Base-by-base conservation (phyloP, 1,284 basidiomycete genomes). In the Grifola frondosa region DNA sequence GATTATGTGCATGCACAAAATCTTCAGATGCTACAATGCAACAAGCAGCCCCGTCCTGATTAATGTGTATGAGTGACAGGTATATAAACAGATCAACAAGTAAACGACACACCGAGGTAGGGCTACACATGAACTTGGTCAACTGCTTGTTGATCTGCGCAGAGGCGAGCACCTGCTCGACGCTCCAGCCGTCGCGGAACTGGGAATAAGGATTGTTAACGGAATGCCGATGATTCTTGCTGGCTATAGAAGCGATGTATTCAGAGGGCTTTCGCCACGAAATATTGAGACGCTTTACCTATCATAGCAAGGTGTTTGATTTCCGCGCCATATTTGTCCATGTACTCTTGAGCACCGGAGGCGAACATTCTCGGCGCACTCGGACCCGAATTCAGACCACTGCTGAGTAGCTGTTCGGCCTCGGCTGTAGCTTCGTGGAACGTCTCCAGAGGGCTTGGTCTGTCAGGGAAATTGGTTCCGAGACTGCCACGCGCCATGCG, bases 91-190 rank as follows among this genome's bases (percentile, higher is more conserved):
- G 17, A 42, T 8, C 6, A n/a, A n/a, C n/a, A 16, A 17, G 10
- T 10, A 17, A 6, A 53, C 59, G 13, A 45, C 53, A 44, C 43
- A 82, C 82, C 5, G 84, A 86, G 25, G 91, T 93, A 1, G 91
- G 91, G 52, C 85, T 90, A 60, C 91, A 94, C 89, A 92, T 91
- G 60, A 80, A 87, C 59, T 88, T 85, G 3, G 90, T 92, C 32
- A 92, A 66, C 58, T 89, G 78, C 37, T 80, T 81, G 22, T 76
- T 86, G 59, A 91, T 81, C 65, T 79, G 82, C 2, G 77, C 74
- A 1, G 84, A 74, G 10, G 73, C 71, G 36, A 88, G 60, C 16
- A 91, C 76, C 54, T 91, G 75, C 49, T 90, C 80, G 10, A 78
- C 77, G 22, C 72, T 81, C 83, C 85, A 88, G 6, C 83, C 84